Evolutionary conservation across 1,284 basidiomycete species (phyloP).

Genomic region (Irpex sp.): DNA sequence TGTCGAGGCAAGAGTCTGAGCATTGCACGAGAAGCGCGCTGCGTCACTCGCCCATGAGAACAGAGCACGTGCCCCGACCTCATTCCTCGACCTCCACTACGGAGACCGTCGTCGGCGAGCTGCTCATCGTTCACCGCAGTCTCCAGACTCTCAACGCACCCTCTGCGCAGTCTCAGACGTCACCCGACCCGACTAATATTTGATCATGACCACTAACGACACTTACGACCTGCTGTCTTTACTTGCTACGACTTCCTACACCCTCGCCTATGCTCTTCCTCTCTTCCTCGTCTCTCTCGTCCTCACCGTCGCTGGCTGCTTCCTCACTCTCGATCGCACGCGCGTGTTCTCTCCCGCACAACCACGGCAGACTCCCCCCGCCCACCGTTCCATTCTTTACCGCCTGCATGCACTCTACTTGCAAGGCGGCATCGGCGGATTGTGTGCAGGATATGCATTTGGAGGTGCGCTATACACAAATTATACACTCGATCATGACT

Average conservation of each 20-base stretch:
- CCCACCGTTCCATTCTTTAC: neutral
- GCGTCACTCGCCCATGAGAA: neutral
- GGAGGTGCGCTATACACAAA: slow-evolving; percentile 40
- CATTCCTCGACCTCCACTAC: neutral
- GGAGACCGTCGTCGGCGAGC: neutral
- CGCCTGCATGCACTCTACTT: slow-evolving; percentile 26
- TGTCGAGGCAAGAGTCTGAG: neutral
- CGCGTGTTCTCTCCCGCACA: slow-evolving; percentile 49
- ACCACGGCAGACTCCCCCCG: slow-evolving; percentile 13
- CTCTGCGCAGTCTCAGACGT: neutral
- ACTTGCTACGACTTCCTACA: slow-evolving; percentile 22
- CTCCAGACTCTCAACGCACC: neutral
- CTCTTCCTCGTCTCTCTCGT: slow-evolving; percentile 48
- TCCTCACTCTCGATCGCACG: slow-evolving; percentile 64
- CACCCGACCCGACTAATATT: neutral
- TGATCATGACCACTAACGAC: slow-evolving; percentile 12
- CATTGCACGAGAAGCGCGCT: neutral
- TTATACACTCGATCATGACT: neutral
- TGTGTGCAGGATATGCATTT: slow-evolving; percentile 54
- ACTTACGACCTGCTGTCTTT: slow-evolving; percentile 22
- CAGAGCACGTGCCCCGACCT: neutral
- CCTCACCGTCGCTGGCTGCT: slow-evolving; percentile 59
- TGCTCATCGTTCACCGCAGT: neutral
- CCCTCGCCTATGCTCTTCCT: slow-evolving; percentile 52
- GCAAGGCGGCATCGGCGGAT: slow-evolving; percentile 61